A percentile compares a stretch with the other conserved stretches of the same genome.
Evolutionary conservation across 148 eudicot species (phyloP).

Genomic region (Chenopodium formosanum): DNA sequence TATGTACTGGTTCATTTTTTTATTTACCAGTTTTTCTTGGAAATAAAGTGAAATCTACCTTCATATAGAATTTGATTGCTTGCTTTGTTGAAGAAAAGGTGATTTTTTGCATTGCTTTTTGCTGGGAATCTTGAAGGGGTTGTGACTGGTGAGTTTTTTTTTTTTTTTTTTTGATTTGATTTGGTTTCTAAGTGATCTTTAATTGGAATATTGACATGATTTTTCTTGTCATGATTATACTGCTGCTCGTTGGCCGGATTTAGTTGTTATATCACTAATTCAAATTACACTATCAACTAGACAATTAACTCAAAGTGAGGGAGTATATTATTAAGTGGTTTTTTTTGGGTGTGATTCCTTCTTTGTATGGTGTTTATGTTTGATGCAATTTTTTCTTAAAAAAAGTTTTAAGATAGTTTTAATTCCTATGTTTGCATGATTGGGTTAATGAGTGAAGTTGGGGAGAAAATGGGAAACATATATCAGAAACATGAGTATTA

Average conservation of each 20-base stretch:
- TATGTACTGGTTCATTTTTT: slow-evolving; percentile 19
- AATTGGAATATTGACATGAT: slow-evolving; percentile 1
- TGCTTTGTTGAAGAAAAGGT: neutral
- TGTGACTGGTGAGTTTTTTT: neutral
- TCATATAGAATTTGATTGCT: slow-evolving; percentile 13
- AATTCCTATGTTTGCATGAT: neutral
- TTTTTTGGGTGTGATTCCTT: neutral
- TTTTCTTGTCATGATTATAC: neutral
- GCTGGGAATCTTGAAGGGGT: neutral
- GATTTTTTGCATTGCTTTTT: slow-evolving; percentile 18
- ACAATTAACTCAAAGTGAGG: too few species aligned
- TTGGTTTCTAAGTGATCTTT: slow-evolving; percentile 4
- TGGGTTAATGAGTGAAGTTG: neutral
- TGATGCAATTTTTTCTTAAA: neutral
- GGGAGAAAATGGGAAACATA: neutral
- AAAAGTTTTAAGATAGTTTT: neutral
- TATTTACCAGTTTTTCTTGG: slow-evolving; percentile 10
- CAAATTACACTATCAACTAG: too few species aligned
- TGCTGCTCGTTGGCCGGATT: too few species aligned
- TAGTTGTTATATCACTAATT: too few species aligned
- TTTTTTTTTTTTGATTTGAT: slow-evolving; percentile 2
- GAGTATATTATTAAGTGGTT: too few species aligned
- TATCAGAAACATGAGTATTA: neutral
- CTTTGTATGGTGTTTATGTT: neutral
- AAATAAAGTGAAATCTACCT: slow-evolving; percentile 4